Evolutionary conservation across 1,284 basidiomycete genomes (phyloP), one percentile per base, ranked within the genome.

Genomic region (Sanguinoderma infundibulare): DNA sequence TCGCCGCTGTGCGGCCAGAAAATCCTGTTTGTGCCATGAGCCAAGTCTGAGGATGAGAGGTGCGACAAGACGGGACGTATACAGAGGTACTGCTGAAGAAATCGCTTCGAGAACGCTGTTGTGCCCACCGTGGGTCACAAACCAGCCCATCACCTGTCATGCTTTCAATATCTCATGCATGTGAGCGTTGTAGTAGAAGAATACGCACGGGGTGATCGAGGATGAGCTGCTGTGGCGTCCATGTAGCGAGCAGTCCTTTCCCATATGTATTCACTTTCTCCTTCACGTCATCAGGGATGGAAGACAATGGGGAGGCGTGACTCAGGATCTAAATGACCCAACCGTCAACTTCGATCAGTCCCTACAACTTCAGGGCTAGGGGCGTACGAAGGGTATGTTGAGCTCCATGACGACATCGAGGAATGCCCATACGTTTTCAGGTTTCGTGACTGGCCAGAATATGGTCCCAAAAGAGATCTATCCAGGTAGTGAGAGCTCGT

Each of bases 121-220:
- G n/a, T 69, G 70, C 3, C 68, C 70, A n/a, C 66, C 62, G 47
- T 71, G 70, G 8, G 63, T 63, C 62, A n/a, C n/a, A n/a, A n/a
- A n/a, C n/a, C n/a, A n/a, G n/a, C n/a, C n/a, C n/a, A n/a, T n/a
- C n/a, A n/a, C 69, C 67, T 67, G 47, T 30, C n/a, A n/a, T n/a
- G n/a, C 15, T 12, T 12, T 15, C n/a, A 32, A 26, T 2, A 7
- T 32, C 12, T 10, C 14, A n/a, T 10, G 34, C 28, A n/a, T 26
- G 12, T 32, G 5, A 28, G 20, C 30, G 12, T 20, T 17, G 2
- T 14, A n/a, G n/a, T n/a, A n/a, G n/a, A n/a, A n/a, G n/a, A n/a
- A n/a, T 2, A 51, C 70, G 24, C 51, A 69, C 70, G 1, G 65
- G 63, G 42, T 70, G 69, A 6, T 58, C 60, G 12, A 71, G 57